These are phyloP conservation scores for Leccinum arenicola DNA, from an alignment of 768 basidiomycete species.

Conservation along the genomic window DNA sequence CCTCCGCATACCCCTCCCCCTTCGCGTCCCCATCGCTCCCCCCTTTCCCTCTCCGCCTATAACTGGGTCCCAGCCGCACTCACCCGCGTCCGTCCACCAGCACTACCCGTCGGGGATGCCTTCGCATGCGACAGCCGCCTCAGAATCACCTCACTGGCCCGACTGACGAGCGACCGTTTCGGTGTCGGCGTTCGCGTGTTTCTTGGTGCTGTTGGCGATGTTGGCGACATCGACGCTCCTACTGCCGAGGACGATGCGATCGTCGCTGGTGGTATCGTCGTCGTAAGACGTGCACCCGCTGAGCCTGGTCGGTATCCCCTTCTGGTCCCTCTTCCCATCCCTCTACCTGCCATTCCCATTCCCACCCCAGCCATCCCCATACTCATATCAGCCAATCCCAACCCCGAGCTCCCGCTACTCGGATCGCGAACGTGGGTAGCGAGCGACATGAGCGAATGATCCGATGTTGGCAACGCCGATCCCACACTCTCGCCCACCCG, in stretches of 20 bases:
- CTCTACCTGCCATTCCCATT: too few species aligned
- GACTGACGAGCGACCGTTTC: neutral
- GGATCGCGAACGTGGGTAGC: conserved; percentile 8
- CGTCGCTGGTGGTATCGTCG: neutral
- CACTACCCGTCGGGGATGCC: neutral
- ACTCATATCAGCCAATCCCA: neutral
- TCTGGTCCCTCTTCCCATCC: neutral
- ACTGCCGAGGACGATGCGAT: too few species aligned
- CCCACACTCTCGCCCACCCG: neutral
- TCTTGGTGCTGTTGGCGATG: neutral
- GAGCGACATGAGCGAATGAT: conserved; percentile 16
- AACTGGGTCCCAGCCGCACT: too few species aligned
- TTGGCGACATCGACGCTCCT: neutral
- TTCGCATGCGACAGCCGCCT: conserved; percentile 22
- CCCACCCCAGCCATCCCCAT: neutral
- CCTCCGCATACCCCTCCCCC: neutral
- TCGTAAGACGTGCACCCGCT: conserved; percentile 22
- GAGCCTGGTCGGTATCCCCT: conserved; percentile 21
- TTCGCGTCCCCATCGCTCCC: neutral
- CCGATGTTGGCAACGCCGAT: conserved; percentile 10
- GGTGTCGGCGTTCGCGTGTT: neutral
- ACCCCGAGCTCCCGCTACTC: neutral
- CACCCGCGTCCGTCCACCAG: neutral
- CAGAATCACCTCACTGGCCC: conserved; percentile 27
- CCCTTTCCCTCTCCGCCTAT: neutral